phyloP scores from a whole-genome alignment of 163 green algal species.

The Botryococcus braunii region DNA sequence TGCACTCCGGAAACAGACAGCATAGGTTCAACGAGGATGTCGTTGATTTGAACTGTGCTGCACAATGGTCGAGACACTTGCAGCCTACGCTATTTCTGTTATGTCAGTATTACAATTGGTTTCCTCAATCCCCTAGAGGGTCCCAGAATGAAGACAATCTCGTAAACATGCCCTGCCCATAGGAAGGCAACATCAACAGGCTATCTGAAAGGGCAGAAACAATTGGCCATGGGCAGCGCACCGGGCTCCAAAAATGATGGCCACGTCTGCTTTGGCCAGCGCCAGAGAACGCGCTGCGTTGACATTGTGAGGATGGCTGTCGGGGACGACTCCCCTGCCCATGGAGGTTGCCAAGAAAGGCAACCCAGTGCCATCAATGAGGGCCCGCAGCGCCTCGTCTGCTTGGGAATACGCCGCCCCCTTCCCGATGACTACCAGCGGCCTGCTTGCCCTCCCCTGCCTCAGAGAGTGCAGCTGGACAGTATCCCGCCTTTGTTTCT shows the following conservation, averaged over 20 bases:
- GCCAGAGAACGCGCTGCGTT: slow-evolving; percentile 57
- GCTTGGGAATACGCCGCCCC: slow-evolving; percentile 50
- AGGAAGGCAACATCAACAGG: too few relatives aligned
- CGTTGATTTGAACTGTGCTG: too few relatives aligned
- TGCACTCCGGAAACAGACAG: too few relatives aligned
- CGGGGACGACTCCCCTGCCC: slow-evolving; percentile 65
- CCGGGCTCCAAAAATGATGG: slow-evolving; percentile 56
- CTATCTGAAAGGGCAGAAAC: too few relatives aligned
- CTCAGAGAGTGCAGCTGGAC: not conserved
- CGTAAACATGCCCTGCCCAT: too few relatives aligned
- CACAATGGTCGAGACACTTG: too few relatives aligned
- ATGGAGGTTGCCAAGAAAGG: slow-evolving; percentile 68
- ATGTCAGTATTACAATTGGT: too few relatives aligned
- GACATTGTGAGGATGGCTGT: slow-evolving; percentile 39
- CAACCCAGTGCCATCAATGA: slow-evolving; percentile 42
- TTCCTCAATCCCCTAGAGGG: too few relatives aligned
- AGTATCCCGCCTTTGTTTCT: slow-evolving; percentile 1
- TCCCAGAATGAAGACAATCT: too few relatives aligned
- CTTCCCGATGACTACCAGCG: slow-evolving; percentile 68
- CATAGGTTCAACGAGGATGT: too few relatives aligned
- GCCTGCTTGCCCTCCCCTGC: slow-evolving; percentile 18
- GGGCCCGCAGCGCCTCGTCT: slow-evolving; percentile 34
- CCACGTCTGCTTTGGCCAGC: slow-evolving; percentile 55
- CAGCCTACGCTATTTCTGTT: too few relatives aligned
- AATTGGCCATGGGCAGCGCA: too few relatives aligned